Conservation (phyloP, 192 early-diverging fungal species). For the Piromyces sp. region DNA sequence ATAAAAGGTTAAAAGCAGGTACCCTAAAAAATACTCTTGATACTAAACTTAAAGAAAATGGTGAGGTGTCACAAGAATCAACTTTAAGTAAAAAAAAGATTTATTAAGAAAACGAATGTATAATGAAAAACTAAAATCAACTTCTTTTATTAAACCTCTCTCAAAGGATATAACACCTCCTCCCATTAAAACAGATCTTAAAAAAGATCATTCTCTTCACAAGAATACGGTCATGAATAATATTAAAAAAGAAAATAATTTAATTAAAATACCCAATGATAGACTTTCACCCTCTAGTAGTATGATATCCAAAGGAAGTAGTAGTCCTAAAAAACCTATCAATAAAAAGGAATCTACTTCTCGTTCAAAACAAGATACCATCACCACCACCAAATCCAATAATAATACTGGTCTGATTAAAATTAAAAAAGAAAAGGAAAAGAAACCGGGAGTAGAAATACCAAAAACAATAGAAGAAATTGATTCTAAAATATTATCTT, state of each 20-base stretch:
- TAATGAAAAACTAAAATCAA: neutral
- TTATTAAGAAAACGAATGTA: neutral
- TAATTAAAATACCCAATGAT: neutral
- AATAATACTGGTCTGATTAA: too few relatives aligned
- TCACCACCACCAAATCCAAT: too few relatives aligned
- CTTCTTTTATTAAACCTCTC: neutral
- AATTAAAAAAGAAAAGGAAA: too few relatives aligned
- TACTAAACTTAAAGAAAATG: too few relatives aligned
- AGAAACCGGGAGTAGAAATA: too few relatives aligned
- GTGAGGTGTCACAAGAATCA: neutral
- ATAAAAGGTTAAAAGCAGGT: too few relatives aligned
- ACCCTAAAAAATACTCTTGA: too few relatives aligned
- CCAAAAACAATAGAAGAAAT: too few relatives aligned
- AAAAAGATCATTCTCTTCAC: neutral
- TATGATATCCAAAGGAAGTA: neutral
- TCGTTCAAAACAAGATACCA: too few relatives aligned
- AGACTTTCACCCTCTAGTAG: neutral
- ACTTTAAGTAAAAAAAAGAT: neutral
- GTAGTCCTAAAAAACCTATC: neutral
- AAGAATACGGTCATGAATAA: neutral
- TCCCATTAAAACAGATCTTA: neutral
- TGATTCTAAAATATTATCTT: too few relatives aligned
- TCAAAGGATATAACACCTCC: neutral
- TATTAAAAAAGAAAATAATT: neutral
- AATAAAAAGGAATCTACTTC: neutral